phyloP scores from a whole-genome alignment of 371 early-diverging fungal species.

The Amoeboaphelidium protococcarum region DNA sequence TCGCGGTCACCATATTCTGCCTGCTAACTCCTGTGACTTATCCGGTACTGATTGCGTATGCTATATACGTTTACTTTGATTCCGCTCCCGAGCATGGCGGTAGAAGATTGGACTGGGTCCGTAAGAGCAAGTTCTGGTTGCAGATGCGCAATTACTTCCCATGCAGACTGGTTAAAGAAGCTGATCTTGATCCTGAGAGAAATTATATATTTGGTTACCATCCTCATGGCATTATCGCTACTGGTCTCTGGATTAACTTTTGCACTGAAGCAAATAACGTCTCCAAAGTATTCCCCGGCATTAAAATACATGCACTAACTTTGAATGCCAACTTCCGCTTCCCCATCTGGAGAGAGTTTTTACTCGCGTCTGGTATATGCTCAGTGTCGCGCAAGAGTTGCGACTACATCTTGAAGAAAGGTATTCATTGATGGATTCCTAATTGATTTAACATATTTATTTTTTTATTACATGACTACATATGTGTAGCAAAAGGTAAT shows the following conservation, averaged over 20 bases:
- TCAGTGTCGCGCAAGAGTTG: constrained; percentile 46
- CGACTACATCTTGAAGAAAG: constrained; percentile 35
- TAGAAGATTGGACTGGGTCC: constrained; percentile 26
- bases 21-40: background rate
- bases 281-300: constrained; percentile 32
- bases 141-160: constrained; percentile 56
- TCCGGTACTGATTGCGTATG: constrained; percentile 3
- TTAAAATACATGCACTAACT: constrained; percentile 24
- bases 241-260: constrained; percentile 56
- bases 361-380: constrained; percentile 36
- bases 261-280: constrained; percentile 39
- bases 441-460: no score
- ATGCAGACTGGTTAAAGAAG: constrained; percentile 34
- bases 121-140: constrained; percentile 28
- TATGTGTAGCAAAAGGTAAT: background rate
- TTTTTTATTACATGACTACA: no score
- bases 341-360: constrained; percentile 44
- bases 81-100: constrained; percentile 28
- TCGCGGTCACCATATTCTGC: background rate
- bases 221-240: constrained; percentile 35
- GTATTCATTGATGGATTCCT: no score
- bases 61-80: constrained; percentile 11
- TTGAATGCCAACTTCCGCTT: constrained; percentile 28
- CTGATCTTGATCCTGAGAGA: constrained; percentile 36
- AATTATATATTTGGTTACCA: constrained; percentile 22